Conservation (phyloP, 1,284 basidiomycete species). For the Porphyrellus sp. region DNA sequence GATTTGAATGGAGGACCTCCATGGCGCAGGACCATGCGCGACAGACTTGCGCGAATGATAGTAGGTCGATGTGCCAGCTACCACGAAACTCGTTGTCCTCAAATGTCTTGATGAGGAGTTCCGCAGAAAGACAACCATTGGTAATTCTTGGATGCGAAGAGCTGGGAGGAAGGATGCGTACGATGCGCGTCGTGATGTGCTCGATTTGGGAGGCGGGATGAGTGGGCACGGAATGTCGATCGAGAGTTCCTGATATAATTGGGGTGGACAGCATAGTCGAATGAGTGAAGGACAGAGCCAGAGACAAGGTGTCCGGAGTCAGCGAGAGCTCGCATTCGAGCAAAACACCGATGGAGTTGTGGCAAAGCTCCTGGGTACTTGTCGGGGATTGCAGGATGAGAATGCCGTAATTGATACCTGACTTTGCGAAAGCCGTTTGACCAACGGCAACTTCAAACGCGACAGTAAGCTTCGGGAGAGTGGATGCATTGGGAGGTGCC, state of each 20-base stretch:
- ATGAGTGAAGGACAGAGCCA: conserved; percentile 26
- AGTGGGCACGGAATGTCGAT: neutral
- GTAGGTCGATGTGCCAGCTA: conserved; percentile 24
- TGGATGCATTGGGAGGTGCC: conserved; percentile 11
- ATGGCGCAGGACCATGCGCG: conserved; percentile 26
- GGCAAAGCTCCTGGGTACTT: conserved; percentile 3
- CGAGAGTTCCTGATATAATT: neutral
- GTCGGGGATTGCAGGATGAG: conserved; percentile 19
- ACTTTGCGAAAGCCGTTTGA: neutral
- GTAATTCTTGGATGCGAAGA: conserved; percentile 5
- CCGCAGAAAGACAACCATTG: conserved; percentile 19
- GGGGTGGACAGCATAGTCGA: conserved; percentile 23
- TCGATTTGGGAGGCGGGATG: conserved; percentile 21
- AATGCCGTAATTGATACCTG: neutral
- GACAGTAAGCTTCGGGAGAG: conserved; percentile 23
- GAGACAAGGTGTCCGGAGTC: conserved; percentile 20
- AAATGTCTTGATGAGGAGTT: conserved; percentile 25
- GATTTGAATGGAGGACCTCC: conserved; percentile 17
- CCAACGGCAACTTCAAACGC: conserved; percentile 21
- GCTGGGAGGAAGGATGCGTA: conserved; percentile 19
- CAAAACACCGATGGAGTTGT: conserved; percentile 9
- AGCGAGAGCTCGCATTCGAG: conserved; percentile 20
- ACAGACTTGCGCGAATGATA: conserved; percentile 29
- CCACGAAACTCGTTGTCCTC: conserved; percentile 18
- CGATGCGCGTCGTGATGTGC: conserved; percentile 22